These are phyloP conservation scores for Leptodermis oblonga DNA, from an alignment of 257 asterid genomes.

Conservation along the genomic window DNA sequence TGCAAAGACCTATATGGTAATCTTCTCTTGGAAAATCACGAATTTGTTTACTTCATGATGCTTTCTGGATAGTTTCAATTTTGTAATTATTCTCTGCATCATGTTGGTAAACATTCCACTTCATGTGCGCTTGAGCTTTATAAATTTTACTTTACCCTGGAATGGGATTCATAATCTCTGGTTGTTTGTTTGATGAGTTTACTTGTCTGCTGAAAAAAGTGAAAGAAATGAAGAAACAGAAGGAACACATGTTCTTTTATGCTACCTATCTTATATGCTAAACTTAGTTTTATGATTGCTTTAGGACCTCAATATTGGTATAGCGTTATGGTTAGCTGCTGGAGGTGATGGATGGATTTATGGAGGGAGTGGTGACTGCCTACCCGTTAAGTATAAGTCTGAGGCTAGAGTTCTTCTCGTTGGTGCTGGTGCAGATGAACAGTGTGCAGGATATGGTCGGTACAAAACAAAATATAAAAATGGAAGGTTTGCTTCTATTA, in stretches of 20 bases:
- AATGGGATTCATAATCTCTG: background rate
- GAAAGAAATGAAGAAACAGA: background rate
- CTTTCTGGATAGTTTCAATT: background rate
- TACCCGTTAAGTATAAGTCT: constrained; percentile 55
- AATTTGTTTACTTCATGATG: background rate
- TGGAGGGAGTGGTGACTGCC: constrained; percentile 26
- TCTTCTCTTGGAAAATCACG: constrained; percentile 11
- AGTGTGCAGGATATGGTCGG: constrained; percentile 98
- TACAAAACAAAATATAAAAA: constrained; percentile 80
- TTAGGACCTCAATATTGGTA: constrained; percentile 92
- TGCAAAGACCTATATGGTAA: constrained; percentile 90
- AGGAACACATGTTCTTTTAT: background rate
- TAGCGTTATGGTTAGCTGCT: constrained; percentile 92
- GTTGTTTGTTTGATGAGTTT: constrained; percentile 5
- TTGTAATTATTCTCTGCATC: background rate
- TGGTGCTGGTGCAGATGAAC: constrained; percentile 98
- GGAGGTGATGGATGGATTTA: constrained; percentile 77
- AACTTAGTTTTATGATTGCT: constrained; percentile 9
- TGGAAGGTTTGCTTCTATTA: constrained; percentile 66
- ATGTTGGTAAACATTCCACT: background rate
- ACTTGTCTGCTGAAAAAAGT: background rate
- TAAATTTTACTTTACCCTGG: background rate
- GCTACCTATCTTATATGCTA: background rate
- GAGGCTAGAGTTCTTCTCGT: constrained; percentile 70
- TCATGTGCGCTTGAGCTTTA: background rate